Evolutionary conservation across 2,329 filamentous ascomycete species (phyloP), one percentile per base, ranked within the genome.

Genomic region (Cladosporium sp.): DNA sequence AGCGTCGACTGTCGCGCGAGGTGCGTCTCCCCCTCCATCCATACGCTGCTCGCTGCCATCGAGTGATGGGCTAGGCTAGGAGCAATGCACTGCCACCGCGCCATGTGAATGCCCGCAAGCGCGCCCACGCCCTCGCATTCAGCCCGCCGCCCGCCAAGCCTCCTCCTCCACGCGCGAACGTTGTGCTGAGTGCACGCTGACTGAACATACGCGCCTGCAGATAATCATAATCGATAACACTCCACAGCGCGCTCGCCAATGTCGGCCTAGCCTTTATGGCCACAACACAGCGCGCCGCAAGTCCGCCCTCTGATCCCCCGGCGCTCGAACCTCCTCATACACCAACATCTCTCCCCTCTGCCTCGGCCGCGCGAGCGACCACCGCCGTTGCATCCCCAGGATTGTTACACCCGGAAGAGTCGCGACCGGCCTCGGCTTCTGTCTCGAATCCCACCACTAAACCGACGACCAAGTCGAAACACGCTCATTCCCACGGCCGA

Each of bases 221-320:
- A 47, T 15, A 47, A 39, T 37, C 51, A n/a, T n/a, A 35, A 45
- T 19, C 20, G 52, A 55, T 28, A 45, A 36, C 39, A 44, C 37
- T 34, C 24, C 39, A 47, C 40, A 3, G 24, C 52, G 45, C 25
- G 28, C 17, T 36, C 40, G 19, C 52, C 45, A 59, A 65, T 62
- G 61, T 59, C 58, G 54, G 50, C 54, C 25, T 61, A 62, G 59
- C 60, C 67, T 63, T 45, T 64, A 78, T 78, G 76, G 76, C 76
- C 59, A 70, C 75, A 58, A 73, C 74, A 60, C 72, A 74, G 60
- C 70, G 75, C 61, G 71, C 75, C 50, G 71, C 73, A 60, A 77
- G 76, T 49, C 75, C 76, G 25, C 73, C 71, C 36, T 70, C 71
- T 53, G 73, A 74, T 57, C 69, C 77, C 58, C 63, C 69, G 57